phyloP scores from a whole-genome alignment of 2,329 filamentous ascomycete genomes.

The Verticillium nubilum region DNA sequence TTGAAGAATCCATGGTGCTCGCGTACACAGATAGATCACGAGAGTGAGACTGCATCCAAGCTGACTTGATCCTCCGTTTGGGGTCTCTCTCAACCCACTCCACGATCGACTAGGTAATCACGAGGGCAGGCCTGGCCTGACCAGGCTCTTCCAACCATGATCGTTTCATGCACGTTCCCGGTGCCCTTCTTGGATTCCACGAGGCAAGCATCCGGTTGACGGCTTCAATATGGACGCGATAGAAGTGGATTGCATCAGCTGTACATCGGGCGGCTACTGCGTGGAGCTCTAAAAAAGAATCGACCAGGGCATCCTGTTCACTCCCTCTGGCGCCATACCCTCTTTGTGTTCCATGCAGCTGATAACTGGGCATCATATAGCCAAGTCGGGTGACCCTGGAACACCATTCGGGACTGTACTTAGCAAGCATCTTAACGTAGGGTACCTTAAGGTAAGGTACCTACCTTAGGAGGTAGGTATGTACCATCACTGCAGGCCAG shows the following conservation, averaged over 20 bases:
- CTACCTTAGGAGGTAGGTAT: not conserved
- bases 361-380: not conserved
- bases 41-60: too few species aligned
- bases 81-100: too few species aligned
- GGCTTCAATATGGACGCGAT: not conserved
- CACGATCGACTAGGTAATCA: not conserved
- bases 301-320: not conserved
- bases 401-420: too few species aligned
- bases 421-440: too few species aligned
- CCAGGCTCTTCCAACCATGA: not conserved
- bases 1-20: too few species aligned
- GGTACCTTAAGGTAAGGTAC: not conserved
- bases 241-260: not conserved
- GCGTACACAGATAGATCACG: too few species aligned
- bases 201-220: not conserved
- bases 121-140: not conserved
- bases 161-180: not conserved
- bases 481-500: not conserved
- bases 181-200: not conserved
- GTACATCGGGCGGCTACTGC: not conserved
- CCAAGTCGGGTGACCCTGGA: not conserved
- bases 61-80: too few species aligned
- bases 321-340: not conserved
- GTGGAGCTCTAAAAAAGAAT: not conserved
- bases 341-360: not conserved